Base-by-base conservation (phyloP, 1,139 yeast species). In the Blastobotrys arbuscula region DNA sequence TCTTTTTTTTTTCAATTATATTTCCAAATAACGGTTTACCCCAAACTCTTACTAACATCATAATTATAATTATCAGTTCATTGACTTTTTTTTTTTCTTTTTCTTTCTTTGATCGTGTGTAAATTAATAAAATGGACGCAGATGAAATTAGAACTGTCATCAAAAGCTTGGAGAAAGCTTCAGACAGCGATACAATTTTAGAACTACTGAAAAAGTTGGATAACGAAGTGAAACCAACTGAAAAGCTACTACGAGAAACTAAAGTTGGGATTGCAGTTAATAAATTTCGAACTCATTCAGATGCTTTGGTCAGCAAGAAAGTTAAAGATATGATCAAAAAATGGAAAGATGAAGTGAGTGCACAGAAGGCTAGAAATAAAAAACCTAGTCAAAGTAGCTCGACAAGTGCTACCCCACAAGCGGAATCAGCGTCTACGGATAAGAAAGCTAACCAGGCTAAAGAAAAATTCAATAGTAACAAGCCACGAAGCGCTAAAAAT, bases 241-340 rank as follows among this genome's bases (percentile, higher is more conserved):
- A 92, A 64, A 79, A 82, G 63, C 74, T 90, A 39, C 73, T 92
- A 47, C 75, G 96, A 62, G 88, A 90, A 63, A 92, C 98, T n/a
- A 89, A 88, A 67, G 92, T 92, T n/a, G 98, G 98, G 53, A 94
- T 92, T 23, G 94, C 92, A 6, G 97, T 92, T 42, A 94, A 94
- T 69, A 89, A 88, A 68, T 80, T 84, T 62, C 78, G 95, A 57
- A 70, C 84, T 10, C 86, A 86, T 55, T 61, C 73, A 21, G 87
- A 85, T 63, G 59, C 74, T 21, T 86, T 83, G 53, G 81, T 92
- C 44, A 75, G 82, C 16, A 69, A 77, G 6, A 70, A 84, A 46
- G 97, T 90, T 30, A 86, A 85, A 66, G 80, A 79, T 59, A 86
- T 88, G 73, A 89, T 92, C 60, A 79, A 81, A 59, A 74, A 76